Percentiles rank a stretch among this genome's conserved stretches.
These are phyloP conservation scores for Picea sitchensis DNA, from an alignment of 75 land plant species.

Conservation along the genomic window DNA sequence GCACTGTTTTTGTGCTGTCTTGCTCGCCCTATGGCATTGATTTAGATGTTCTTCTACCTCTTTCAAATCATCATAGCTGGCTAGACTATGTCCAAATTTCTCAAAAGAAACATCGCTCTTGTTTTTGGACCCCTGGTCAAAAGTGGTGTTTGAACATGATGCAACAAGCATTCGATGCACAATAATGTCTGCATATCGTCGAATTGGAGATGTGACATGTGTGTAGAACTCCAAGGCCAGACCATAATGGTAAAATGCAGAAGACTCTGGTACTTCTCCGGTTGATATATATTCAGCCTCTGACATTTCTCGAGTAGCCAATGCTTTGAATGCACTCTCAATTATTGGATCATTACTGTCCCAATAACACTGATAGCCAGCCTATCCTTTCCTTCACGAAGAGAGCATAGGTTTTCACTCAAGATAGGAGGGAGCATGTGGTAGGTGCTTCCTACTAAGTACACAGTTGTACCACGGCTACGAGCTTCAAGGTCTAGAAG, in stretches of 20 bases:
- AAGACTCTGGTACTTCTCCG: conserved; percentile 15
- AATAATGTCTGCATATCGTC: conserved; percentile 32
- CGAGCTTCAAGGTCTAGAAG: conserved; percentile 20
- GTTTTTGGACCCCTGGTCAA: neutral
- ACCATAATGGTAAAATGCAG: conserved; percentile 20
- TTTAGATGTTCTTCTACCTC: conserved; percentile 18
- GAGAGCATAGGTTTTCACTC: conserved; percentile 16
- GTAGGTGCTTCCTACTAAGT: conserved; percentile 20
- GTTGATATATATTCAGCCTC: conserved; percentile 22
- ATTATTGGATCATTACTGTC: conserved; percentile 16
- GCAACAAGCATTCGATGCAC: conserved; percentile 27
- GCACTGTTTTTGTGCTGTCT: conserved; percentile 8
- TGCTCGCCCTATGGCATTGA: conserved; percentile 17
- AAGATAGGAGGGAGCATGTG: conserved; percentile 25
- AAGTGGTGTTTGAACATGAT: conserved; percentile 3
- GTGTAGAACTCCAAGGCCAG: conserved; percentile 29
- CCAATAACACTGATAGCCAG: conserved; percentile 20
- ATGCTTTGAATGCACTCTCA: conserved; percentile 8
- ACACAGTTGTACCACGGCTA: conserved; percentile 19
- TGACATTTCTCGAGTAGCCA: conserved; percentile 21
- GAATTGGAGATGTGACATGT: conserved; percentile 46
- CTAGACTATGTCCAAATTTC: neutral
- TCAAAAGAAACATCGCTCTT: neutral
- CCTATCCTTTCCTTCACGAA: conserved; percentile 20
- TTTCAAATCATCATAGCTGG: too few species aligned